Conservation (phyloP, 805 yeast genomes). For the Osmozyma mogii region DNA sequence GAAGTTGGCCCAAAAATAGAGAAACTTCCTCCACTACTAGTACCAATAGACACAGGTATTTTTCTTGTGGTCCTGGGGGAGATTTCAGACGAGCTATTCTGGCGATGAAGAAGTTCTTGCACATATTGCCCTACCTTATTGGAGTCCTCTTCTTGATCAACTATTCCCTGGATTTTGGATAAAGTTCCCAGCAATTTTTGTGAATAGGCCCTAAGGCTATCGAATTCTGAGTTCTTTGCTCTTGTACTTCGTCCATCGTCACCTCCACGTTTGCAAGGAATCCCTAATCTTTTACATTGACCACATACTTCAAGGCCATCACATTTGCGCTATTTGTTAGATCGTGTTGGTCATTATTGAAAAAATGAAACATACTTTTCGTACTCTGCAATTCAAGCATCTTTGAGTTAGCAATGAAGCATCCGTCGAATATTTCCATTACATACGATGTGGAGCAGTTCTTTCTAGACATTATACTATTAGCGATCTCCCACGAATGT, state of each 20-base stretch:
- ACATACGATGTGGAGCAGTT: slow-evolving; percentile 11
- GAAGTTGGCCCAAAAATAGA: slow-evolving; percentile 14
- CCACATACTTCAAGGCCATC: slow-evolving; percentile 8
- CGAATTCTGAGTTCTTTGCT: slow-evolving; percentile 4
- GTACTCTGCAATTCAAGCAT: slow-evolving; percentile 10
- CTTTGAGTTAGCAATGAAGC: slow-evolving; percentile 3
- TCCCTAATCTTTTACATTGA: slow-evolving; percentile 5
- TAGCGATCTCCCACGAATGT: no score
- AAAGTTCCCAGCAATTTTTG: slow-evolving; percentile 5
- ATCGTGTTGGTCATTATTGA: no score
- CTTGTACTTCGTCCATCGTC: slow-evolving; percentile 8
- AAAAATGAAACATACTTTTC: slow-evolving; percentile 6
- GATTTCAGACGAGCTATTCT: background rate
- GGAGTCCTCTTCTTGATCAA: background rate
- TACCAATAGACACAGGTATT: slow-evolving; percentile 11
- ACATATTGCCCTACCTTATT: slow-evolving; percentile 2
- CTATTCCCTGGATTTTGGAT: slow-evolving; percentile 3
- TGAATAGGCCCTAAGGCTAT: slow-evolving; percentile 4
- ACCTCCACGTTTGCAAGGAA: slow-evolving; percentile 7
- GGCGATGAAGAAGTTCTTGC: background rate
- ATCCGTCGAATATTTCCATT: background rate
- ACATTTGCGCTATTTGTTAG: slow-evolving; percentile 7
- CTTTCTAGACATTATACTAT: slow-evolving; percentile 4
- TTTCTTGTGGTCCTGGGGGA: slow-evolving; percentile 4
- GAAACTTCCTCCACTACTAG: slow-evolving; percentile 10